Evolutionary conservation across 371 early-diverging fungal species (phyloP).

Genomic region (Blastocladiella emersonii): DNA sequence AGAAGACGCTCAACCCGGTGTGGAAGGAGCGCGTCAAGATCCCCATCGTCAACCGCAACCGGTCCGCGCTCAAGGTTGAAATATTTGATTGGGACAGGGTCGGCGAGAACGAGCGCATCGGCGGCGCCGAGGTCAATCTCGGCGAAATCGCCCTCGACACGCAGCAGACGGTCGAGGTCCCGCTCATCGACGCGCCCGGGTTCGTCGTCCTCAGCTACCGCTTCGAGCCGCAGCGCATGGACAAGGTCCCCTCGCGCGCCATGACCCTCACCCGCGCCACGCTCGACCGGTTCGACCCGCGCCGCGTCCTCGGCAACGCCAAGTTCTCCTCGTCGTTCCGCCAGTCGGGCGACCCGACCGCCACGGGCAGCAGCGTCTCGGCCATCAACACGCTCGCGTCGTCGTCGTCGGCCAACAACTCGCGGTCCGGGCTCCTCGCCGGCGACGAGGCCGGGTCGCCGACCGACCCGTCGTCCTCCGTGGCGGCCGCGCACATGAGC

Average conservation of each 20-base stretch:
- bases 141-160: background rate
- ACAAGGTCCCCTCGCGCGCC: background rate
- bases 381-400: background rate
- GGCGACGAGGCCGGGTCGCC: no score
- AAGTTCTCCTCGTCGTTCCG: no score
- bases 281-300: background rate
- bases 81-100: background rate
- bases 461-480: no score
- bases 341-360: no score
- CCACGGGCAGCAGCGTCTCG: background rate
- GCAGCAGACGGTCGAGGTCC: background rate
- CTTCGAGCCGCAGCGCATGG: background rate
- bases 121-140: background rate
- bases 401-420: background rate
- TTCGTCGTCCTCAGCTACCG: background rate
- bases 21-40: background rate
- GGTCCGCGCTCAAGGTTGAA: background rate
- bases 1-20: slow-evolving; percentile 1
- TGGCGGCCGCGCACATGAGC: no score
- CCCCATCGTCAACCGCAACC: background rate
- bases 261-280: background rate
- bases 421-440: no score
- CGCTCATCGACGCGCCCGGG: background rate
- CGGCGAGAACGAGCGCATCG: background rate
- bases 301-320: background rate